Base-by-base conservation (phyloP, 2,329 filamentous ascomycete genomes). In the Thielaviopsis musarum region DNA sequence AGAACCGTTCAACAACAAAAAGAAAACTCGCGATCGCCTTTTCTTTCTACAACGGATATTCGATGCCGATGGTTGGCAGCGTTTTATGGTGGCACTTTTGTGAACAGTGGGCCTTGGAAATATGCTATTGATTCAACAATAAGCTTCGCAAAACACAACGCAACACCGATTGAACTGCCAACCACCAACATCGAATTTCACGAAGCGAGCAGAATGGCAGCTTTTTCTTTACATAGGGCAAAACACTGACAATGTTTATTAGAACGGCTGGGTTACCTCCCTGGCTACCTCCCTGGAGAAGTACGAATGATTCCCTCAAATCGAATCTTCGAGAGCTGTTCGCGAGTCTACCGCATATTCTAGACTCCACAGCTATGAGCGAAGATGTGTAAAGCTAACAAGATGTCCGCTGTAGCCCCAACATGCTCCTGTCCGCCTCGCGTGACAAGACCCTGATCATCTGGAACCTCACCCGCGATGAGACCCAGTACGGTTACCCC, bases 361-460 rank as follows among this genome's bases (percentile, higher is more conserved):
- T 34, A 3, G 48, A 49, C 19, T 28, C 55, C n/a, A 7, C 28
- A 26, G 30, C 30, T 12, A 26, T 13, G 24, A n/a, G 51, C 51
- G 45, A 55, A 57, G 52, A 56, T 22, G 12, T 52, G 34, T 28
- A 57, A 51, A 51, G 51, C 60, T 61, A 61, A 61, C 60, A 54
- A 53, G 49, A 57, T 56, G 51, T 26, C 34, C 38, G 24, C 61
- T 65, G 30, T 68, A 83, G 89, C 87, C 93, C 93, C 73, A 97
- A 98, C 84, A 97, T 98, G 91, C 91, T 98, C 75, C 85, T 98
- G 71, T 98, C 93, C 68, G 91, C 82, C 72, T 89, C 84, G 74
- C 90, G 93, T 79, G 93, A 98, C 84, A 96, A 97, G 87, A 88
- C 88, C 69, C 82, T 98, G 75, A 98, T 98, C 81, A 95, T 98